Conservation (phyloP, 164 flowering plant genomes). For the Stephania yunnanensis region DNA sequence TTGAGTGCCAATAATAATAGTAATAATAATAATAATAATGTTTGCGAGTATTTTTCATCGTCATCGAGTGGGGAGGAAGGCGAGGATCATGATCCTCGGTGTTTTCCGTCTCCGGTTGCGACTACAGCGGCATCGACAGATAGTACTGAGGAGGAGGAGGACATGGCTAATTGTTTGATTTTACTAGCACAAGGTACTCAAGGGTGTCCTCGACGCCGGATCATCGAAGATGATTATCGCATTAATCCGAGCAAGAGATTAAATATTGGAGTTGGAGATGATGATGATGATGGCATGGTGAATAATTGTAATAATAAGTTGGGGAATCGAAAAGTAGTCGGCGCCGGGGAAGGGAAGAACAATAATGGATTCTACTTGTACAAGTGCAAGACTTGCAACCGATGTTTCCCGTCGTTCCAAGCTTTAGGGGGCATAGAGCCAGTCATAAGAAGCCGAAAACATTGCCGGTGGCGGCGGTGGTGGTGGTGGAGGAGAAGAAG, state of each 20-base stretch:
- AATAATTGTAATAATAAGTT: conserved; percentile 11
- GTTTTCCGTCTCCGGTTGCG: no score
- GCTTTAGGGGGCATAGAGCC: conserved; percentile 83
- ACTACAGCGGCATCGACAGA: conserved; percentile 15
- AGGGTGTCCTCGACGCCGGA: not conserved
- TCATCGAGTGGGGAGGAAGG: not conserved
- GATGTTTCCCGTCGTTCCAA: conserved; percentile 66
- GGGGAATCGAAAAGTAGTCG: conserved; percentile 5
- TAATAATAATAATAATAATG: no score
- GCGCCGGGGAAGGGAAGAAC: conserved; percentile 19
- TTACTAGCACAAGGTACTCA: conserved; percentile 51
- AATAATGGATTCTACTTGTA: conserved; percentile 30
- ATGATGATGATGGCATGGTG: not conserved
- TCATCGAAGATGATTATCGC: not conserved
- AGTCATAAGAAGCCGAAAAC: conserved; percentile 68
- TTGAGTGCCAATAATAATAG: conserved; percentile 12
- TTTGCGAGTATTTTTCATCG: no score
- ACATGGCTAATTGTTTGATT: conserved; percentile 70
- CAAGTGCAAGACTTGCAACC: conserved; percentile 68
- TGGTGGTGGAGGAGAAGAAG: conserved; percentile 11
- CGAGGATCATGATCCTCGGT: no score
- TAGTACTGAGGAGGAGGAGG: conserved; percentile 51
- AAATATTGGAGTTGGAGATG: not conserved
- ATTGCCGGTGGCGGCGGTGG: not conserved
- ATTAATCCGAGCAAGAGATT: not conserved